Evolutionary conservation across 345 rosid species (phyloP).

Genomic region (Gossypium thurberi): DNA sequence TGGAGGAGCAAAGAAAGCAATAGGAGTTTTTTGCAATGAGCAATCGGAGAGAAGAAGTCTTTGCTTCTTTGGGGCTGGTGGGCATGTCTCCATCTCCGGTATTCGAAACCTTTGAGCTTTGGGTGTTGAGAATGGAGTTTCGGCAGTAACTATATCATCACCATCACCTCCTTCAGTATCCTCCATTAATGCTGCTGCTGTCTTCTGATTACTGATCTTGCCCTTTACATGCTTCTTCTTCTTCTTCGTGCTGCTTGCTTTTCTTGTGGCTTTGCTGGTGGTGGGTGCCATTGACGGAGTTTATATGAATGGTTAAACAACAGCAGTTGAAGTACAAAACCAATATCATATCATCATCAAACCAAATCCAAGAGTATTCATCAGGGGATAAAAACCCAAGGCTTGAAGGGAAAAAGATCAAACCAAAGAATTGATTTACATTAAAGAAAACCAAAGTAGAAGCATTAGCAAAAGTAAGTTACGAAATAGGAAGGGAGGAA

Average conservation of each 20-base stretch:
- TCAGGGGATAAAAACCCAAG: background rate
- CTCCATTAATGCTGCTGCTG: background rate
- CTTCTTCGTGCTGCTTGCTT: constrained; percentile 22
- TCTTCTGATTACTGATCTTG: constrained; percentile 13
- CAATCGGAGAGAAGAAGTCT: constrained; percentile 36
- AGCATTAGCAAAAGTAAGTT: background rate
- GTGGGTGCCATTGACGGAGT: constrained; percentile 33
- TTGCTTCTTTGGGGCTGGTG: constrained; percentile 93
- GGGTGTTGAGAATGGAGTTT: constrained; percentile 62
- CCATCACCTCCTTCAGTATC: constrained; percentile 12
- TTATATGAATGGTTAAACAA: background rate
- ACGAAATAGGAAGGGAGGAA: background rate
- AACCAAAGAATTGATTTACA: background rate
- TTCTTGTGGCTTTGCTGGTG: constrained; percentile 12
- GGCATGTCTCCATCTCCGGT: constrained; percentile 72
- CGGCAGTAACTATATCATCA: background rate
- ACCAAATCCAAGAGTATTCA: background rate
- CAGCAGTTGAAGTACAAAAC: constrained; percentile 5
- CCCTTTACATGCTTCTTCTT: constrained; percentile 25
- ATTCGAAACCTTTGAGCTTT: constrained; percentile 62
- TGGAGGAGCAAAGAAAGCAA: constrained; percentile 82
- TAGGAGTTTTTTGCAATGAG: constrained; percentile 47
- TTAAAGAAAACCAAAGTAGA: background rate
- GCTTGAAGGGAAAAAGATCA: background rate
- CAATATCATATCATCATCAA: background rate